Evolutionary conservation across 2,329 filamentous ascomycete species (phyloP).

Genomic region (Xylariaceae sp.): DNA sequence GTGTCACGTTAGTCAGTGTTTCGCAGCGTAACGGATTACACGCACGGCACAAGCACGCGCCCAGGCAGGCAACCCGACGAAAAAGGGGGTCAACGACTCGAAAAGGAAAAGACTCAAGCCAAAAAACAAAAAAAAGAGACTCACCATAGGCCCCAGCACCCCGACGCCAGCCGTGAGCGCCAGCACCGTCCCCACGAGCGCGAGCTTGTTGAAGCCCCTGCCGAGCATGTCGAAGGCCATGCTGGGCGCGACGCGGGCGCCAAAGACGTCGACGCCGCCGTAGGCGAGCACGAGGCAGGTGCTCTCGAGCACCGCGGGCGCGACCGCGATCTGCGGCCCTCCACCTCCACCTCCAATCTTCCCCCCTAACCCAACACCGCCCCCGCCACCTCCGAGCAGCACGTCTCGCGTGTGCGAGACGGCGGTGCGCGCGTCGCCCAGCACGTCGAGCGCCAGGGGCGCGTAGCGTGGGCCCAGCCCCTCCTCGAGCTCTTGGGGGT

Average conservation of each 20-base stretch:
- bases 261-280: constrained; percentile 84
- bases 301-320: constrained; percentile 78
- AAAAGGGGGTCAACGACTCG: too few species aligned
- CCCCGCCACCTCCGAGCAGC: too few species aligned
- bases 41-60: too few species aligned
- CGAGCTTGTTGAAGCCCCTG: constrained; percentile 86
- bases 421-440: constrained; percentile 74
- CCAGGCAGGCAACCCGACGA: too few species aligned
- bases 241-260: constrained; percentile 78
- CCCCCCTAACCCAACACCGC: too few species aligned
- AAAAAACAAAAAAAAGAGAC: constrained; percentile 26
- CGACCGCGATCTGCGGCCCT: constrained; percentile 63
- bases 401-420: constrained; percentile 79
- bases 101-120: too few species aligned
- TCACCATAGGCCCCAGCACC: constrained; percentile 77
- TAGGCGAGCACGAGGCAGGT: constrained; percentile 85
- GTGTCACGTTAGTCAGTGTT: constrained; percentile 4
- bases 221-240: constrained; percentile 87
- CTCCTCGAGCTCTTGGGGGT: constrained; percentile 71
- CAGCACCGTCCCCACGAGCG: constrained; percentile 74
- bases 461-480: constrained; percentile 70
- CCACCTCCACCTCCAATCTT: too few species aligned
- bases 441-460: constrained; percentile 65
- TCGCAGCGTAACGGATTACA: neutral
- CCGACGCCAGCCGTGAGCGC: constrained; percentile 71